A percentile compares a stretch with the other conserved stretches of the same genome.
Evolutionary conservation across 768 basidiomycete species (phyloP).

Genomic region (Ramaria sp.): DNA sequence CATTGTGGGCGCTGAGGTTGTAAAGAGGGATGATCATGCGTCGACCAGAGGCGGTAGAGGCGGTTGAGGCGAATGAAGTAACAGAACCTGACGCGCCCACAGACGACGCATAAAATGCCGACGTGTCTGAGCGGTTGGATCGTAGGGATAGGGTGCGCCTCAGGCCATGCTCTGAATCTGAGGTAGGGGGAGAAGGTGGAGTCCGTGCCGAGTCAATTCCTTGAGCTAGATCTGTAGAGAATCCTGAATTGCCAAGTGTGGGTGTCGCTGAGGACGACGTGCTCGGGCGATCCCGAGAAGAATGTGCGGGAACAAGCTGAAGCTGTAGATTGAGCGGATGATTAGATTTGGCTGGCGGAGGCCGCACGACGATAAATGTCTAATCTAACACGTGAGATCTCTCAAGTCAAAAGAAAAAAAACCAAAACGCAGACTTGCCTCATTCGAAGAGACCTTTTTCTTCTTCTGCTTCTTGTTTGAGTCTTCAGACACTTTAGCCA

Average conservation of each 20-base stretch:
- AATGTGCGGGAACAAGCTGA: slow-evolving; percentile 69
- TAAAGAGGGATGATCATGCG: slow-evolving; percentile 78
- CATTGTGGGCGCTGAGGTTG: slow-evolving; percentile 81
- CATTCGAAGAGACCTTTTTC: slow-evolving; percentile 37
- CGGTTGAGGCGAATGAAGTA: slow-evolving; percentile 19
- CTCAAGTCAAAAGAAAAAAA: slow-evolving; percentile 7
- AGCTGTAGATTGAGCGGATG: slow-evolving; percentile 88
- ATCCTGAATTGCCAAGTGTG: slow-evolving; percentile 27
- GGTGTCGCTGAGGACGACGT: slow-evolving; percentile 28
- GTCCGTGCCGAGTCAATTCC: slow-evolving; percentile 15
- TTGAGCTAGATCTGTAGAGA: slow-evolving; percentile 18
- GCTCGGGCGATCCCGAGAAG: slow-evolving; percentile 30
- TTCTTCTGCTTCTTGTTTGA: slow-evolving; percentile 21
- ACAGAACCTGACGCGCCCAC: slow-evolving; percentile 19
- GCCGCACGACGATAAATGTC: slow-evolving; percentile 89
- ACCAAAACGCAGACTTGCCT: slow-evolving; percentile 23
- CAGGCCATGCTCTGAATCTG: slow-evolving; percentile 1
- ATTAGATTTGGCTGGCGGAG: slow-evolving; percentile 75
- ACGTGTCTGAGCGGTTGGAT: slow-evolving; percentile 40
- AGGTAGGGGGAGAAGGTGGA: slow-evolving; percentile 24
- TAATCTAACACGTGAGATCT: slow-evolving; percentile 21
- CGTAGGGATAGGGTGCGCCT: slow-evolving; percentile 20
- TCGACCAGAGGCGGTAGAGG: slow-evolving; percentile 38
- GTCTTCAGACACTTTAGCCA: neutral
- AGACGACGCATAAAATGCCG: slow-evolving; percentile 41